A percentile compares a stretch with the other conserved stretches of the same genome.
Conservation (phyloP, 2,329 filamentous ascomycete species). For the Epichloe coenophiala region DNA sequence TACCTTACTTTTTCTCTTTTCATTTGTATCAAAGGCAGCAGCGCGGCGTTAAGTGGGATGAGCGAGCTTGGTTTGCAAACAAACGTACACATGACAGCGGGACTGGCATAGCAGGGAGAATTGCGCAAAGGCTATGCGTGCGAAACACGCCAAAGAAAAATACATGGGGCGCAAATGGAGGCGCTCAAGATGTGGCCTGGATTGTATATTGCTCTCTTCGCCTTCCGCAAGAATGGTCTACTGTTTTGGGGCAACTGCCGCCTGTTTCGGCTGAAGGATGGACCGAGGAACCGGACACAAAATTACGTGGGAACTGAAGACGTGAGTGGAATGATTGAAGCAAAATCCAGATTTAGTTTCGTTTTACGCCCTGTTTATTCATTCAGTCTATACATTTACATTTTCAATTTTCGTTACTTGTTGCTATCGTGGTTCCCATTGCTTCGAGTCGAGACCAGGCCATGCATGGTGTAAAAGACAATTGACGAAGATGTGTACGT, state of each 20-base stretch:
- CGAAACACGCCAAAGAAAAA: too few relatives aligned
- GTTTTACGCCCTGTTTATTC: background rate
- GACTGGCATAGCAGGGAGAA: background rate
- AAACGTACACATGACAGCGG: background rate
- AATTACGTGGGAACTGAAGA: background rate
- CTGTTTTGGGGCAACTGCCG: background rate
- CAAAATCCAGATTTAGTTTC: background rate
- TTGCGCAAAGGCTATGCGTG: too few relatives aligned
- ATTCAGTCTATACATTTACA: background rate
- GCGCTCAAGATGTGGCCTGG: background rate
- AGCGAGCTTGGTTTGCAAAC: background rate
- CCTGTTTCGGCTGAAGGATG: background rate
- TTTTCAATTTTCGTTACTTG: too few relatives aligned
- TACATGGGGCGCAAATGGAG: background rate
- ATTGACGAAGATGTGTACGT: too few relatives aligned
- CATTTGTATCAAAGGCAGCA: conserved; percentile 10
- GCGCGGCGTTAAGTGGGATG: conserved; percentile 10
- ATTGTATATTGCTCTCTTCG: background rate
- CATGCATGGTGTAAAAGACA: too few relatives aligned
- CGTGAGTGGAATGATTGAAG: background rate
- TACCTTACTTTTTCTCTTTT: background rate
- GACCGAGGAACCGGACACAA: background rate
- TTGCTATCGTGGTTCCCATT: too few relatives aligned
- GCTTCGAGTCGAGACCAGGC: too few relatives aligned
- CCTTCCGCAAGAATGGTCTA: background rate